phyloP scores from a whole-genome alignment of 306 rosid species.

The Cucurbita pepo region DNA sequence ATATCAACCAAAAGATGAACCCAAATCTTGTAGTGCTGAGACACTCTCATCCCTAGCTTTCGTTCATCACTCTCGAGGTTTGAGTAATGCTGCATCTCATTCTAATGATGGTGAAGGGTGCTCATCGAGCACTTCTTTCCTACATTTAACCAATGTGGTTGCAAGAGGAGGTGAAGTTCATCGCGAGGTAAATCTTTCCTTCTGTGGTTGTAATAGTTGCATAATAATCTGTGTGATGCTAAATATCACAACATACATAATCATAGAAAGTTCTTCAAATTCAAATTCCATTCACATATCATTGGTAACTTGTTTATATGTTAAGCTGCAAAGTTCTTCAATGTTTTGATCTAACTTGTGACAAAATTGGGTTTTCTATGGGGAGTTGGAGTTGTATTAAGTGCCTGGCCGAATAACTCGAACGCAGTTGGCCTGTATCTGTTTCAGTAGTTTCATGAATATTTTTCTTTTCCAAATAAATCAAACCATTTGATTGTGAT shows the following conservation, averaged over 20 bases:
- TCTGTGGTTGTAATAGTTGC: background rate
- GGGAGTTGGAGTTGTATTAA: background rate
- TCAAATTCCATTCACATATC: background rate
- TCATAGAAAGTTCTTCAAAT: background rate
- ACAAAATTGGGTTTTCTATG: background rate
- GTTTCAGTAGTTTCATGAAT: background rate
- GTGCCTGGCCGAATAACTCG: background rate
- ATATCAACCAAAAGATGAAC: slow-evolving; percentile 27
- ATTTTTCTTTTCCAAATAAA: background rate
- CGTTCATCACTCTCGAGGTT: slow-evolving; percentile 16
- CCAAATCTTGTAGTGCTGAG: slow-evolving; percentile 22
- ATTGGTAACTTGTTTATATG: background rate
- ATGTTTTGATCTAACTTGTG: background rate
- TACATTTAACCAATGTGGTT: slow-evolving; percentile 21
- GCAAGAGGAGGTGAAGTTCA: slow-evolving; percentile 30
- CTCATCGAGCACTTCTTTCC: slow-evolving; percentile 22
- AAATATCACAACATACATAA: background rate
- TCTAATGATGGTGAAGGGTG: slow-evolving; percentile 31
- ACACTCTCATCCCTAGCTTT: slow-evolving; percentile 8
- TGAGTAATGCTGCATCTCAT: slow-evolving; percentile 31
- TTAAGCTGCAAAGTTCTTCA: background rate
- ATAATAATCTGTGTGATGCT: background rate
- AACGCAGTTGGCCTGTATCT: background rate
- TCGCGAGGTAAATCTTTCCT: slow-evolving; percentile 39
- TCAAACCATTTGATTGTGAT: background rate